Conservation (phyloP, 1,139 yeast genomes). For the Schwanniomyces etchellsii region DNA sequence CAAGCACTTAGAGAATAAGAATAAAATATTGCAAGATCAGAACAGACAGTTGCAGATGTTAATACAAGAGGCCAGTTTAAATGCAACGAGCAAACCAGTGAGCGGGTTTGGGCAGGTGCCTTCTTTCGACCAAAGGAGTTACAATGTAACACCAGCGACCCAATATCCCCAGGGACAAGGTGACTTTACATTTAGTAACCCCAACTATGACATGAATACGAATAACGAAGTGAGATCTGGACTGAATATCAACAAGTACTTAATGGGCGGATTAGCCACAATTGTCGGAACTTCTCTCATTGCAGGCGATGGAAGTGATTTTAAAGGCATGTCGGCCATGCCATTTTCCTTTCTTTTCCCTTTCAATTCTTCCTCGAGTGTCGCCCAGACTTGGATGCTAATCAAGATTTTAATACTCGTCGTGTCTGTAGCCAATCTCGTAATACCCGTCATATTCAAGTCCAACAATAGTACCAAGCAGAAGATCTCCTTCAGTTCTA, state of each 20-base stretch:
- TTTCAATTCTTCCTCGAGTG: conserved; percentile 19
- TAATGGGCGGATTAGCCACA: conserved; percentile 54
- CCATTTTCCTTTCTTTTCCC: conserved; percentile 33
- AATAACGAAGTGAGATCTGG: conserved; percentile 3
- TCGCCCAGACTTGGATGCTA: conserved; percentile 22
- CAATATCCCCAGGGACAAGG: conserved; percentile 6
- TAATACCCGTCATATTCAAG: conserved; percentile 17
- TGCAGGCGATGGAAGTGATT: conserved; percentile 30
- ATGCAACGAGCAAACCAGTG: conserved; percentile 5
- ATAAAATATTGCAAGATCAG: conserved; percentile 51
- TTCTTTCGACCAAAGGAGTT: conserved; percentile 12
- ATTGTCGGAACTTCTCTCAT: conserved; percentile 45
- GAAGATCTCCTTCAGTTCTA: not conserved
- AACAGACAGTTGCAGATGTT: conserved; percentile 43
- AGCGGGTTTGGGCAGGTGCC: conserved; percentile 21
- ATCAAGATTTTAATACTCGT: conserved; percentile 21
- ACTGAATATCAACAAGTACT: conserved; percentile 24
- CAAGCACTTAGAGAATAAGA: conserved; percentile 70
- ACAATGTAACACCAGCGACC: conserved; percentile 17
- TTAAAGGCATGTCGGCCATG: conserved; percentile 33
- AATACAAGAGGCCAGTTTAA: conserved; percentile 24
- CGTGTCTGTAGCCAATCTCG: conserved; percentile 19
- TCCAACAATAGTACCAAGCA: conserved; percentile 1
- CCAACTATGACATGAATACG: conserved; percentile 5
- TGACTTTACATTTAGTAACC: conserved; percentile 3